These are phyloP conservation scores for Tuber brumale DNA, from an alignment of 495 filamentous ascomycete genomes.

Conservation along the genomic window DNA sequence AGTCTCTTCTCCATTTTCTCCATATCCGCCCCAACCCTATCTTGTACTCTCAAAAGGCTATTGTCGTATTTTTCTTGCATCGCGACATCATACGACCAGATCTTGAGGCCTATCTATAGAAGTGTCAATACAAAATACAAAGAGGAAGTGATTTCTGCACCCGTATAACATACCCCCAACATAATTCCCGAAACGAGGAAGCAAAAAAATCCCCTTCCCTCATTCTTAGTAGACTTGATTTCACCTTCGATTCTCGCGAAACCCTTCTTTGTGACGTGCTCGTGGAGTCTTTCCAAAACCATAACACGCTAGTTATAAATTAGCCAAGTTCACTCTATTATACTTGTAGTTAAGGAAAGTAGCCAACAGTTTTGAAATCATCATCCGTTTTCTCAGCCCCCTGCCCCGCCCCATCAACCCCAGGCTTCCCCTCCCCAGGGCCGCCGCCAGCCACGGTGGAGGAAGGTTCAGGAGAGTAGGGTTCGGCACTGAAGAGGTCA, in stretches of 20 bases:
- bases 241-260: neutral
- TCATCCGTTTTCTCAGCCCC: too few species aligned
- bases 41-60: neutral
- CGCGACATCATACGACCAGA: neutral
- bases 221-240: neutral
- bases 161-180: neutral
- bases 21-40: neutral
- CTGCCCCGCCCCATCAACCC: too few species aligned
- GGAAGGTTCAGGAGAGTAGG: neutral
- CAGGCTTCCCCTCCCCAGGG: neutral
- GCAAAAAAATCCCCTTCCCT: neutral
- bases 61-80: neutral
- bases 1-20: neutral
- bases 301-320: too few species aligned
- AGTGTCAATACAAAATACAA: neutral
- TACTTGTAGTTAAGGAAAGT: too few species aligned
- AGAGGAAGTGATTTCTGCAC: neutral
- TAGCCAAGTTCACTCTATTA: too few species aligned
- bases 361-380: too few species aligned
- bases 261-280: neutral
- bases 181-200: neutral
- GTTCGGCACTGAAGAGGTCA: neutral
- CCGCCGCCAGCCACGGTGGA: neutral
- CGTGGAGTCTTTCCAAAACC: neutral
- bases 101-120: neutral